Conservation (phyloP, 345 rosid genomes). For the Garcia nutans region DNA sequence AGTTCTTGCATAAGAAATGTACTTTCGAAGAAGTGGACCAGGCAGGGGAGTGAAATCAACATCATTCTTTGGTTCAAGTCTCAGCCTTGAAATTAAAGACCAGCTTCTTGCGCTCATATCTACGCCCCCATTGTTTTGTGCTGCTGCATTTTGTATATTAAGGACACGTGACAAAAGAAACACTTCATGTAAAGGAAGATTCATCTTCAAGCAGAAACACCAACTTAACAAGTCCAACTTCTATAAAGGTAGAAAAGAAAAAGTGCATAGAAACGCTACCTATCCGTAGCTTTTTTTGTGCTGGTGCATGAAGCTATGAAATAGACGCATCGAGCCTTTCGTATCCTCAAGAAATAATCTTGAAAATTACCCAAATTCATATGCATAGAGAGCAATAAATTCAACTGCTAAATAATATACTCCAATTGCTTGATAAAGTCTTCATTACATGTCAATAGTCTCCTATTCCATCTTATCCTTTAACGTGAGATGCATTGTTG, state of each 20-base stretch:
- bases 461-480: neutral
- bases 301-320: slow-evolving; percentile 77
- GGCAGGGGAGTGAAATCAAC: slow-evolving; percentile 75
- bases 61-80: slow-evolving; percentile 68
- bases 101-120: slow-evolving; percentile 42
- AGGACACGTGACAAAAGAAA: slow-evolving; percentile 15
- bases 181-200: slow-evolving; percentile 3
- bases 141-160: slow-evolving; percentile 36
- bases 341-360: neutral
- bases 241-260: neutral
- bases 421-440: neutral
- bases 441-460: neutral
- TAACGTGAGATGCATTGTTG: neutral
- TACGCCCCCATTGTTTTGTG: slow-evolving; percentile 38
- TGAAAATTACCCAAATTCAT: too few species aligned
- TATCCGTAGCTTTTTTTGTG: slow-evolving; percentile 48
- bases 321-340: slow-evolving; percentile 8
- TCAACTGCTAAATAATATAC: neutral
- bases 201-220: slow-evolving; percentile 1
- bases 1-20: slow-evolving; percentile 85
- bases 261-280: slow-evolving; percentile 28
- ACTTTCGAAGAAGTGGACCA: slow-evolving; percentile 79
- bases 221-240: neutral
- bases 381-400: too few species aligned
- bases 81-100: slow-evolving; percentile 78